Percentiles rank a stretch among this genome's conserved stretches.
phyloP scores from a whole-genome alignment of 139 green algal genomes.

The Auxenochlorella pyrenoidosa region DNA sequence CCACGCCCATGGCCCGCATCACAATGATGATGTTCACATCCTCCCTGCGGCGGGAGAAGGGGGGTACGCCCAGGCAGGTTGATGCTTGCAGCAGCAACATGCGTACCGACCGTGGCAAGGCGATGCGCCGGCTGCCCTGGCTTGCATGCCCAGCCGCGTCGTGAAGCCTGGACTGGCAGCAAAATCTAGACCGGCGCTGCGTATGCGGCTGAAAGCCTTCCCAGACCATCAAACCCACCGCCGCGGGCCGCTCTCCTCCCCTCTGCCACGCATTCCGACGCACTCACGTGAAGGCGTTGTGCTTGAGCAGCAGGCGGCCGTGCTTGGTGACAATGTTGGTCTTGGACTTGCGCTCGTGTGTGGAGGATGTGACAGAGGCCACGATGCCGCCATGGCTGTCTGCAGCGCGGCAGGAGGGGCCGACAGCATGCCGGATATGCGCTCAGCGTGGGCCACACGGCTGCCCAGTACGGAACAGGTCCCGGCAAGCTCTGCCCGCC shows the following conservation, averaged over 20 bases:
- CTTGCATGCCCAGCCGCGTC: no score
- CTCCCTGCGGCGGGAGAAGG: conserved; percentile 58
- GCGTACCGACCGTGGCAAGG: neutral
- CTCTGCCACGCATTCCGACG: neutral
- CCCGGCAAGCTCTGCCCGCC: no score
- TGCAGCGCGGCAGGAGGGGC: neutral
- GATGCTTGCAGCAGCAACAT: neutral
- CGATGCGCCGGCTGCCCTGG: no score
- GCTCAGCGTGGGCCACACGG: neutral
- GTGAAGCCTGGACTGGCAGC: no score
- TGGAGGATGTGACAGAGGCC: conserved; percentile 90
- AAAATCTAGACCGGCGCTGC: no score
- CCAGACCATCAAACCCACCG: neutral
- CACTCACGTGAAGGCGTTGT: conserved; percentile 95
- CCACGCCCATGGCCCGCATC: conserved; percentile 95
- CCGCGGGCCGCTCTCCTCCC: neutral
- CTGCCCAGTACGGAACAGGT: no score
- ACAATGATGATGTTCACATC: conserved; percentile 92
- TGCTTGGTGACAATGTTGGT: conserved; percentile 94
- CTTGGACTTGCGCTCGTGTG: conserved; percentile 98
- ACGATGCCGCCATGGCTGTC: conserved; percentile 57
- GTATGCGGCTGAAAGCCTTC: neutral
- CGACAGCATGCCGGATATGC: neutral
- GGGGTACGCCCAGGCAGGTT: neutral
- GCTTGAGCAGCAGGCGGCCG: conserved; percentile 86